phyloP scores from a whole-genome alignment of 169 alveolate species.

The Plasmodium falciparum region DNA sequence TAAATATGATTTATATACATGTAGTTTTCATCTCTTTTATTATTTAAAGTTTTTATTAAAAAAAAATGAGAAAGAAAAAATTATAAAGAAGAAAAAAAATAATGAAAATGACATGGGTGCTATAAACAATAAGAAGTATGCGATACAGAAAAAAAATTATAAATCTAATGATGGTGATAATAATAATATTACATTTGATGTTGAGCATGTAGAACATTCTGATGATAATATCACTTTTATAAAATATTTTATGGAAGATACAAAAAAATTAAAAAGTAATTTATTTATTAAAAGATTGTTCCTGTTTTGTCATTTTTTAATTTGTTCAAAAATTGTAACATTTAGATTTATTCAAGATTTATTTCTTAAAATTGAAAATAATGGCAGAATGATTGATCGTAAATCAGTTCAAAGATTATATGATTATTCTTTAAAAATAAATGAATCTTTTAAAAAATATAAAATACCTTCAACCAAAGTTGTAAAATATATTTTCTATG shows the following conservation, averaged over 20 bases:
- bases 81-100: not conserved
- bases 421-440: conserved; percentile 59
- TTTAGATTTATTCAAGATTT: conserved; percentile 69
- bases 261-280: conserved; percentile 71
- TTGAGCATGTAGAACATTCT: conserved; percentile 21
- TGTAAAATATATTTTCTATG: conserved; percentile 60
- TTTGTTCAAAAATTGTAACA: conserved; percentile 61
- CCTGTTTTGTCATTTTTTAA: conserved; percentile 60
- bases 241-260: conserved; percentile 72
- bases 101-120: not conserved
- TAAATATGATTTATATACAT: conserved; percentile 69
- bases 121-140: not conserved
- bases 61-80: not conserved
- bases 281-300: conserved; percentile 63
- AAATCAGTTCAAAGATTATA: conserved; percentile 67
- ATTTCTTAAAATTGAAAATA: conserved; percentile 38
- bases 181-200: not conserved
- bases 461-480: conserved; percentile 36
- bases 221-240: conserved; percentile 38
- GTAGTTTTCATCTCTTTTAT: conserved; percentile 75
- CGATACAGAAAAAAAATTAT: not conserved
- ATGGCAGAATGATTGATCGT: conserved; percentile 52
- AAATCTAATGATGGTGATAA: not conserved
- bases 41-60: conserved; percentile 48
- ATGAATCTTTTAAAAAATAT: conserved; percentile 48